phyloP scores from a whole-genome alignment of 1,284 basidiomycete species.

The Apiotrichum siamense region DNA sequence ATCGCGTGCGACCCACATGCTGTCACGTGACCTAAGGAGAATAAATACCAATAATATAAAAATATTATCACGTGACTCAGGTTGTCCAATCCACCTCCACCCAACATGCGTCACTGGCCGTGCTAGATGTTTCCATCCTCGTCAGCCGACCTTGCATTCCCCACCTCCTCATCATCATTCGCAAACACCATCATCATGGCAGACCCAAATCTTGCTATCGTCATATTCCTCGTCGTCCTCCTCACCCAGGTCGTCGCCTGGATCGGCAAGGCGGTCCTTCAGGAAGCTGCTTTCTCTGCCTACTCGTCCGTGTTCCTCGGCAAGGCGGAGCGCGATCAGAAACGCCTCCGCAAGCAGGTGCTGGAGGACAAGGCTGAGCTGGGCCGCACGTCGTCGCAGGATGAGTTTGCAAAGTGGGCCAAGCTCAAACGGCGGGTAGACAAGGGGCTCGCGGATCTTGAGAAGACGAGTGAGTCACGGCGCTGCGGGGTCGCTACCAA shows the following conservation, averaged over 20 bases:
- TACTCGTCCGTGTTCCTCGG: conserved; percentile 64
- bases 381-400: conserved; percentile 83
- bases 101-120: too few species aligned
- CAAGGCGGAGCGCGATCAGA: conserved; percentile 55
- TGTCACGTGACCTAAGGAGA: too few species aligned
- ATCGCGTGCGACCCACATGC: too few species aligned
- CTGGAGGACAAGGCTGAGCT: conserved; percentile 77
- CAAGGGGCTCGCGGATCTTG: conserved; percentile 87
- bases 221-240: conserved; percentile 74
- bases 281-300: conserved; percentile 64
- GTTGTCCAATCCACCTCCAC: too few species aligned
- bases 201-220: conserved; percentile 56
- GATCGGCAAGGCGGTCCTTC: conserved; percentile 76
- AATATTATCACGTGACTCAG: too few species aligned
- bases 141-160: too few species aligned
- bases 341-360: conserved; percentile 67
- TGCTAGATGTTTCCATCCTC: neutral
- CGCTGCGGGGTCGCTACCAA: too few species aligned
- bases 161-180: neutral
- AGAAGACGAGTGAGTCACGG: conserved; percentile 71
- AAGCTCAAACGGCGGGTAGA: conserved; percentile 85
- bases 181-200: conserved; percentile 15
- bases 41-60: too few species aligned
- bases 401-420: conserved; percentile 98
- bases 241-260: conserved; percentile 74